phyloP scores from a whole-genome alignment of 2,329 filamentous ascomycete genomes.

The Stachybotrys chartarum region DNA sequence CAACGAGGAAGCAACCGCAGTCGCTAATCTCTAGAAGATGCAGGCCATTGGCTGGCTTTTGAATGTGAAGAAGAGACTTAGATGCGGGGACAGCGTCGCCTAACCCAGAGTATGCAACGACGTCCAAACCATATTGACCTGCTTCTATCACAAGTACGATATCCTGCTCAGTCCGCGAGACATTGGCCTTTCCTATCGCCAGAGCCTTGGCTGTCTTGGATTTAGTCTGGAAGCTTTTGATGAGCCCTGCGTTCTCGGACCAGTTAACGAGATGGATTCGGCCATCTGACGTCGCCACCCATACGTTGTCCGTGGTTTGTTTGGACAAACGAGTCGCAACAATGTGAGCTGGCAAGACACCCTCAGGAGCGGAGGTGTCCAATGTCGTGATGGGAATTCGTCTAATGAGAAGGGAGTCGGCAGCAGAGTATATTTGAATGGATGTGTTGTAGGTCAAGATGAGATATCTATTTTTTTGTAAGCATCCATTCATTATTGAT shows the following conservation, averaged over 20 bases:
- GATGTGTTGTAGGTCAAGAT: conserved; percentile 69
- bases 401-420: conserved; percentile 73
- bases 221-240: conserved; percentile 32
- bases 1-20: conserved; percentile 49
- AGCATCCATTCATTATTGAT: conserved; percentile 3
- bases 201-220: conserved; percentile 40
- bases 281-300: conserved; percentile 54
- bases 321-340: conserved; percentile 33
- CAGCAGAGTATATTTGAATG: conserved; percentile 73
- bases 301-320: conserved; percentile 39
- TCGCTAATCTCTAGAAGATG: conserved; percentile 40
- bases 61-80: conserved; percentile 29
- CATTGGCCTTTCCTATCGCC: conserved; percentile 29
- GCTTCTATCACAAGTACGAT: conserved; percentile 40
- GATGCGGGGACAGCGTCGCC: conserved; percentile 17
- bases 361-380: conserved; percentile 16
- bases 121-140: conserved; percentile 15
- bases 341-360: conserved; percentile 23
- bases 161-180: conserved; percentile 30
- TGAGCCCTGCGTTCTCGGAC: conserved; percentile 37
- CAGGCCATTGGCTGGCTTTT: conserved; percentile 25
- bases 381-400: conserved; percentile 49
- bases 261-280: conserved; percentile 52
- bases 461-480: conserved; percentile 48
- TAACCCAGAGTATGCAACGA: conserved; percentile 38